Evolutionary conservation across 495 filamentous ascomycete species (phyloP), one percentile per base, ranked within the genome.

Genomic region (Pyrenula massariospora): DNA sequence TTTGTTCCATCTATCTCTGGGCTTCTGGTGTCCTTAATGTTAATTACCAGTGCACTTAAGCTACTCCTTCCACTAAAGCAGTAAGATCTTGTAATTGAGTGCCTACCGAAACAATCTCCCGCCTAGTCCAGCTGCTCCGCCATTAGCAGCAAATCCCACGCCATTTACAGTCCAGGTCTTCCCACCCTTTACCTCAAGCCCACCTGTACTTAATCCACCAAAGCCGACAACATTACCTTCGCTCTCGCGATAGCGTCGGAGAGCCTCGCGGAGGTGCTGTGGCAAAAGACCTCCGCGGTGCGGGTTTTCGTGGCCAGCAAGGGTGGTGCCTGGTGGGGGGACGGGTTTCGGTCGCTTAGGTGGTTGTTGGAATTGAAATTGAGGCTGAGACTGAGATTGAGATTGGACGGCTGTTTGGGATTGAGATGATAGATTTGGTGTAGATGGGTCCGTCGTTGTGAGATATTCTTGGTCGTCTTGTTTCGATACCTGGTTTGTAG

Each of bases 231-330:
- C 83, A 22, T 88, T 89, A 2, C 81, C 77, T 53, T 81, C 74
- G 12, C 75, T 69, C 50, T 79, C 78, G 66, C 85, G 86, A 60
- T 86, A 85, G 55, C 91, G 78, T 55, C 89, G 76, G 23, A 86
- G 70, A 11, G 88, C 88, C 66, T 95, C 88, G 22, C 88, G 76
- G 36, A 96, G 70, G 73, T 95, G 90, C 56, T 90, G 84, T 0
- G 91, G 89, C 23, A 87, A 77, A 49, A 96, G 66, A 12, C 89
- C 88, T 0, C 86, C 89, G 15, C 83, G 78, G 60, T 81, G 72
- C 0, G 72, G 74, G 50, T 76, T 76, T 2, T 73, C 66, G 19
- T 72, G 70, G 1, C 62, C 63, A 15, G 31, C 15, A 5, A 42
- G 31, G 31, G 31, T 42, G 31, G 15, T 8, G 31, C 66, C 67